Base-by-base conservation (phyloP, 2,329 filamentous ascomycete species). In the Alternaria sp. region DNA sequence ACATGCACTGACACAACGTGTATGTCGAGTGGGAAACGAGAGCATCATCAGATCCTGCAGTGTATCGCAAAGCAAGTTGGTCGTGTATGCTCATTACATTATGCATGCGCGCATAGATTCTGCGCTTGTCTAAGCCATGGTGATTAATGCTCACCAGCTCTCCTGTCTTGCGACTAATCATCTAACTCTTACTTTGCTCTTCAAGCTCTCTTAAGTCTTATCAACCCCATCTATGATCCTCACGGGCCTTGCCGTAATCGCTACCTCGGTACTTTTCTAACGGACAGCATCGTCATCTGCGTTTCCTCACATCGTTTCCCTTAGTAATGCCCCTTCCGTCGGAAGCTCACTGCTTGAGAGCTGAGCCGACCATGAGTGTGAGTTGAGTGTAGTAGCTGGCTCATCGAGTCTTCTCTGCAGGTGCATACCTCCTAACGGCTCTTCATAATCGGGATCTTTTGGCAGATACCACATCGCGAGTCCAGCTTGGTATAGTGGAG, bases 381-480 rank as follows among this genome's bases (percentile, higher is more conserved):
- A 36, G 32, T 36, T 36, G 32, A 36, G 15, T 36, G 32, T 11
- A 40, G 15, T 40, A 40, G n/a, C 36, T 6, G 36, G 36, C 4
- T 40, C 36, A 40, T 57, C 26, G 19, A 4, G 17, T 28, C 45
- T 50, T 17, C 23, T 26, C n/a, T 23, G 19, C 8, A n/a, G 15
- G 17, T 7, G 46, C 46, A 28, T 8, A 15, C 30, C 26, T 36
- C 15, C 36, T 12, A 21, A 15, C 28, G 13, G 23, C 49, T 56
- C n/a, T 47, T 52, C 52, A 28, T 36, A 13, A 10, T 49, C 21
- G 32, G 23, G 23, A 23, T 28, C 44, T 23, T 59, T 67, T 19
- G 67, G 46, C 30, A 66, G 56, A 19, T 68, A 72, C 67, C 68
- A 68, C 6, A 56, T 59, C 2, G 61, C 61, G 23, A 70, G 69